phyloP scores from a whole-genome alignment of 2,329 filamentous ascomycete species.

The Sclerotinia glacialis region DNA sequence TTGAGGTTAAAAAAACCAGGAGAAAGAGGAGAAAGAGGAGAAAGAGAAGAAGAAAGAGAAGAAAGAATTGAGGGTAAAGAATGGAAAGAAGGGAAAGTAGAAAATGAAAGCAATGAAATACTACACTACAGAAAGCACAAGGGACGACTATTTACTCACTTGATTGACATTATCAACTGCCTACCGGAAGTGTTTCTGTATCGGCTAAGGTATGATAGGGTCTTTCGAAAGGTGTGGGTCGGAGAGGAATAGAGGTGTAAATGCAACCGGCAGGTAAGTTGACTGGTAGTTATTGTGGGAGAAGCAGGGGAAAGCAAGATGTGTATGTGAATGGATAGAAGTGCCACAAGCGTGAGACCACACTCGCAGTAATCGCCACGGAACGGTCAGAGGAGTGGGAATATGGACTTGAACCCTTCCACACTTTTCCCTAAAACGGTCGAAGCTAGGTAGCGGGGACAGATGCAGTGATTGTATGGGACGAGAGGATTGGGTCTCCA shows the following conservation, averaged over 20 bases:
- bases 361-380: slow-evolving; percentile 15
- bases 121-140: slow-evolving; percentile 16
- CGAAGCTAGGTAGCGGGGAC: slow-evolving; percentile 14
- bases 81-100: neutral
- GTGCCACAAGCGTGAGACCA: slow-evolving; percentile 13
- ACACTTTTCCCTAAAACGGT: slow-evolving; percentile 15
- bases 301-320: slow-evolving; percentile 17
- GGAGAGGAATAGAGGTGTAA: slow-evolving; percentile 12
- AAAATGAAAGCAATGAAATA: slow-evolving; percentile 19
- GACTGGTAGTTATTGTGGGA: neutral
- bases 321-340: slow-evolving; percentile 13
- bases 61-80: neutral
- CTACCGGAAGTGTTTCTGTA: slow-evolving; percentile 21
- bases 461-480: neutral
- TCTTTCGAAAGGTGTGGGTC: slow-evolving; percentile 21
- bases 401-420: slow-evolving; percentile 17
- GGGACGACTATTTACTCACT: slow-evolving; percentile 21
- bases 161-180: slow-evolving; percentile 23
- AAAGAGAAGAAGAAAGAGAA: too few species aligned
- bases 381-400: slow-evolving; percentile 17
- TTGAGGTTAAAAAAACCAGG: neutral
- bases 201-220: slow-evolving; percentile 20
- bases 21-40: neutral
- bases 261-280: slow-evolving; percentile 11
- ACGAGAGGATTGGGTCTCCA: slow-evolving; percentile 2